Evolutionary conservation across 495 filamentous ascomycete genomes (phyloP).

Genomic region (Hypoxylon crocopeplum): DNA sequence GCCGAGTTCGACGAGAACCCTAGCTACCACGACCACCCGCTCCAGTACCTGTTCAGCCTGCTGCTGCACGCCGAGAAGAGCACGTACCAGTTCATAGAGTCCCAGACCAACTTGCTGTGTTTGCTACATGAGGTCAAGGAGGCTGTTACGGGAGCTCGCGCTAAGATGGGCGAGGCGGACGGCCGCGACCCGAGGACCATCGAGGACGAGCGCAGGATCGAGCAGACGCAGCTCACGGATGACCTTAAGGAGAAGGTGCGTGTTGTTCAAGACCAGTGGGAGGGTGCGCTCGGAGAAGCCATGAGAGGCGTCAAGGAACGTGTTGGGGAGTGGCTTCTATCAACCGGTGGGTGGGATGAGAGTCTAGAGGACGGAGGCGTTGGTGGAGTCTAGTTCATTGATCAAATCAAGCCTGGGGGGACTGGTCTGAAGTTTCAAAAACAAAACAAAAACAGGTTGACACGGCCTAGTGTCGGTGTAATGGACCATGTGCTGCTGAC

Average conservation of each 20-base stretch:
- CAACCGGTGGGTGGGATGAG: constrained; percentile 79
- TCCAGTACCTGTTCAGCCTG: constrained; percentile 87
- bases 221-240: constrained; percentile 74
- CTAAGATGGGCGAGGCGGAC: constrained; percentile 60
- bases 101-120: constrained; percentile 91
- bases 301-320: constrained; percentile 59
- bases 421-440: neutral
- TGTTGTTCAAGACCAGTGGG: constrained; percentile 88
- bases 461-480: neutral
- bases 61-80: constrained; percentile 86
- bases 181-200: constrained; percentile 64
- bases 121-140: constrained; percentile 91
- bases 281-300: constrained; percentile 57
- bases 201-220: constrained; percentile 65
- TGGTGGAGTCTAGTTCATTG: constrained; percentile 46
- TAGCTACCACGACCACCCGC: constrained; percentile 73
- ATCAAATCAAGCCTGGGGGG: neutral
- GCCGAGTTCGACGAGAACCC: constrained; percentile 88
- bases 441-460: neutral
- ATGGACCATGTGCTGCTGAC: neutral
- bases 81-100: constrained; percentile 96
- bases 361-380: constrained; percentile 58
- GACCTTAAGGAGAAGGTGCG: constrained; percentile 91
- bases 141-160: constrained; percentile 69
- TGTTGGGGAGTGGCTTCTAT: constrained; percentile 68